A percentile compares a stretch with the other conserved stretches of the same genome.
Conservation (phyloP, 257 asterid species). For the Datura wrightii region DNA sequence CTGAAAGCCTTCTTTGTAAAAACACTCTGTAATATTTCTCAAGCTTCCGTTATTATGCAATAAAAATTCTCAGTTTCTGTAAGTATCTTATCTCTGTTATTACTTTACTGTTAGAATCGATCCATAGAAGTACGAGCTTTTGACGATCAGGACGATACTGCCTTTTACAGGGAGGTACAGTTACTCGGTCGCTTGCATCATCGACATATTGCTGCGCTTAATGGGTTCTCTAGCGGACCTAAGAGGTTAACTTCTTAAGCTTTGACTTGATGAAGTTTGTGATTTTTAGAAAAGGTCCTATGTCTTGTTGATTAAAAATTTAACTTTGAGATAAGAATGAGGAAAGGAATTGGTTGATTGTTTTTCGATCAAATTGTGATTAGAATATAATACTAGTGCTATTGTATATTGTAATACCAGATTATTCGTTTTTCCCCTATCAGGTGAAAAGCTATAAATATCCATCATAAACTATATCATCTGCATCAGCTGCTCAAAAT, state of each 20-base stretch:
- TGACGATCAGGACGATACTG: constrained; percentile 55
- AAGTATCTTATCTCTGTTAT: too few relatives aligned
- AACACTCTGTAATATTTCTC: too few relatives aligned
- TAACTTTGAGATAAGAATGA: constrained; percentile 16
- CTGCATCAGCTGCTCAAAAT: too few relatives aligned
- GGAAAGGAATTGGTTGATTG: background rate
- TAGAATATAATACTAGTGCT: background rate
- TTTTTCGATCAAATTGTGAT: background rate
- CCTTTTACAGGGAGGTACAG: constrained; percentile 64
- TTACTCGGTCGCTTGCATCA: constrained; percentile 78
- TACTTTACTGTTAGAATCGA: too few relatives aligned
- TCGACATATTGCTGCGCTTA: constrained; percentile 77
- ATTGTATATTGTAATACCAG: constrained; percentile 1
- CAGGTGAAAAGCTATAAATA: background rate
- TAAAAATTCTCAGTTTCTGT: too few relatives aligned
- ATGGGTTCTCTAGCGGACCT: constrained; percentile 72
- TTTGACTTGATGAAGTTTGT: constrained; percentile 15
- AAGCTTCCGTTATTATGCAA: too few relatives aligned
- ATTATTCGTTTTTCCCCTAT: background rate
- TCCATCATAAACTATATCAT: background rate
- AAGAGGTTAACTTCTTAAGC: constrained; percentile 56
- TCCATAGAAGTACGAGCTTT: too few relatives aligned
- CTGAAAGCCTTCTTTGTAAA: too few relatives aligned
- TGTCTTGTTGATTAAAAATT: background rate
- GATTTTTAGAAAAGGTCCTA: background rate